Base-by-base conservation (phyloP, 2,329 filamentous ascomycete genomes). In the Pestalotiopsis sp. region DNA sequence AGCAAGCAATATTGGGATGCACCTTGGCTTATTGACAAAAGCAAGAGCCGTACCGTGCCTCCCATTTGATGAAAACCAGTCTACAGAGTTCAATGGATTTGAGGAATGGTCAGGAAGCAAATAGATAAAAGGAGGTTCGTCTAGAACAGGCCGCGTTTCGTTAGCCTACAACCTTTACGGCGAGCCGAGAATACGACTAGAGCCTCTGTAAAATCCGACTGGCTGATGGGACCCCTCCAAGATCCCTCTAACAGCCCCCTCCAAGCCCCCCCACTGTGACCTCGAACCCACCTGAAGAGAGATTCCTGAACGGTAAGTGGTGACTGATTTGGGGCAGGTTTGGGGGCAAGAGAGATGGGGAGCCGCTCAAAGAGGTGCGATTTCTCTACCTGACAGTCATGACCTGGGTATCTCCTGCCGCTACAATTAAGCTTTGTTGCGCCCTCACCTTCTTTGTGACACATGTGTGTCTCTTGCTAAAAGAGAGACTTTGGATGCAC, bases 191-290 rank as follows among this genome's bases (percentile, higher is more conserved):
- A 39, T 11, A 25, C 7, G 17, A 66, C 27, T 45, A 45, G 23
- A 66, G 64, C 27, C 64, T 66, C 64, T 66, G 25, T 38, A 31
- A 39, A 17, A 39, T 56, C 64, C 64, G 64, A 66, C 64, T 66
- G 64, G 64, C 27, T 38, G 36, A 49, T 45, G 12, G 56, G 9
- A n/a, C 49, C 63, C 63, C 41, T 57, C 59, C 63, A 66, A 7
- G n/a, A 57, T 66, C 63, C 63, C 63, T 66, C 63, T 45, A 57
- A 57, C 31, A 20, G 60, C 38, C 31, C 64, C 64, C 56, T 56
- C 31, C 52, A 52, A n/a, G 60, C 41, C 31, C 64, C 20, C 64
- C 56, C 64, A 59, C 64, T 56, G 45, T 41, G 9, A 31, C 20
- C 38, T 45, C 12, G n/a, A 64, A 52, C 20, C 39, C 62, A 45